Conservation (phyloP, 805 yeast genomes). For the Nakazawaea wyomingensis region DNA sequence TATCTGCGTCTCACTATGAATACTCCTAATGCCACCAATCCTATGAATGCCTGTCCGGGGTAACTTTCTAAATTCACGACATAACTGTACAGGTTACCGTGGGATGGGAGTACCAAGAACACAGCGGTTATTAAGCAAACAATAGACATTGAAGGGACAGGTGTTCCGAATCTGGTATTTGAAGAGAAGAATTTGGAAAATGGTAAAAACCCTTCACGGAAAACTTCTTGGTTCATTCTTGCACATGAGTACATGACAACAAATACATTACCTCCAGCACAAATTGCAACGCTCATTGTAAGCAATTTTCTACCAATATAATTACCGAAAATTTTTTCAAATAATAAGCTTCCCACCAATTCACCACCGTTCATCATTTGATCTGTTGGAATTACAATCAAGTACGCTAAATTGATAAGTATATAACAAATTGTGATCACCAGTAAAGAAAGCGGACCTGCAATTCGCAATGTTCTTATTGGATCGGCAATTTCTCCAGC, state of each 20-base stretch:
- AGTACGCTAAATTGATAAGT: constrained; percentile 44
- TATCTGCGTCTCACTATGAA: constrained; percentile 46
- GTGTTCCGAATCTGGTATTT: constrained; percentile 50
- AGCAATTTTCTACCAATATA: constrained; percentile 42
- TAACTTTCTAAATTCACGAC: constrained; percentile 49
- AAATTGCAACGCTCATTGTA: constrained; percentile 44
- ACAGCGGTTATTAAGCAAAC: constrained; percentile 36
- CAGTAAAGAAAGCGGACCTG: constrained; percentile 45
- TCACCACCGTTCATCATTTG: constrained; percentile 42
- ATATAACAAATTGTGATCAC: constrained; percentile 40
- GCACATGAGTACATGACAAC: constrained; percentile 50
- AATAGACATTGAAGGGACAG: constrained; percentile 39
- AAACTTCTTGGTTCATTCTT: constrained; percentile 51
- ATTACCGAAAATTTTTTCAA: constrained; percentile 45
- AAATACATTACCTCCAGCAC: constrained; percentile 52
- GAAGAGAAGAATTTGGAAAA: constrained; percentile 45
- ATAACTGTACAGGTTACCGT: constrained; percentile 46
- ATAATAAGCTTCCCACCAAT: constrained; percentile 46
- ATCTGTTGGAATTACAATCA: constrained; percentile 43
- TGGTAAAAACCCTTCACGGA: constrained; percentile 52
- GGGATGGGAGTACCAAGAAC: constrained; percentile 37
- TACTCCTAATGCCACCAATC: constrained; percentile 51
- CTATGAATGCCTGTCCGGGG: constrained; percentile 44
- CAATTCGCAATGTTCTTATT: constrained; percentile 41
- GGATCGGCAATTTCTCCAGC: constrained; percentile 54